A percentile compares a stretch with the other conserved stretches of the same genome.
Evolutionary conservation across 257 asterid species (phyloP).

Genomic region (Solanum neorickii): DNA sequence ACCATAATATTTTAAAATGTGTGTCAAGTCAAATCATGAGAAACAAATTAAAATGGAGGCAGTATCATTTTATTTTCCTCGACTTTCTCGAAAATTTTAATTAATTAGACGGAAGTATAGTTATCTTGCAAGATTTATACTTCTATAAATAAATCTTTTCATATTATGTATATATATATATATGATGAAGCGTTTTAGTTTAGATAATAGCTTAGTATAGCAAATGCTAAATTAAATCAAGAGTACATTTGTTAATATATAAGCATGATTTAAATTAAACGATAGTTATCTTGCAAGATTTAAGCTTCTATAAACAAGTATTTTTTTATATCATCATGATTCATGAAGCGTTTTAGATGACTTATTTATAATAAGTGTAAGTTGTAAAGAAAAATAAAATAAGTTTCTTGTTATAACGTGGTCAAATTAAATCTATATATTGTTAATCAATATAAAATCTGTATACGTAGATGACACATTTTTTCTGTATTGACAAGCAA

Average conservation of each 20-base stretch:
- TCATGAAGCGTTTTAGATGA: background rate
- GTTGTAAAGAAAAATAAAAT: background rate
- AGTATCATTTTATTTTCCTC: background rate
- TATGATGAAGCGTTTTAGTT: background rate
- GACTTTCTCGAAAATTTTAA: background rate
- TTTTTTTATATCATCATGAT: background rate
- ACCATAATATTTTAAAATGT: no score
- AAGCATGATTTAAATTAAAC: background rate
- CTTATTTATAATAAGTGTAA: background rate
- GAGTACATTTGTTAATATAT: background rate
- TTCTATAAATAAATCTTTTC: background rate
- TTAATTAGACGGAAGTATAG: background rate
- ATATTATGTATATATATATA: no score
- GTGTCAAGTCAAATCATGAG: background rate
- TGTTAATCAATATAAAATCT: no score
- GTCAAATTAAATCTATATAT: no score
- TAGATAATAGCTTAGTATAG: no score
- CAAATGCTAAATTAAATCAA: background rate
- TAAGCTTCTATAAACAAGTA: background rate
- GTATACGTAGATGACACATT: background rate
- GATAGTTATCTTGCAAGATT: background rate
- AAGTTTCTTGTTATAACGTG: no score
- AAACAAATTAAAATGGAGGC: no score
- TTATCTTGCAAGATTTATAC: background rate
- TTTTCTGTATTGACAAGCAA: background rate